Base-by-base conservation (phyloP, 1,284 basidiomycete genomes). In the Heterobasidion occidentale region DNA sequence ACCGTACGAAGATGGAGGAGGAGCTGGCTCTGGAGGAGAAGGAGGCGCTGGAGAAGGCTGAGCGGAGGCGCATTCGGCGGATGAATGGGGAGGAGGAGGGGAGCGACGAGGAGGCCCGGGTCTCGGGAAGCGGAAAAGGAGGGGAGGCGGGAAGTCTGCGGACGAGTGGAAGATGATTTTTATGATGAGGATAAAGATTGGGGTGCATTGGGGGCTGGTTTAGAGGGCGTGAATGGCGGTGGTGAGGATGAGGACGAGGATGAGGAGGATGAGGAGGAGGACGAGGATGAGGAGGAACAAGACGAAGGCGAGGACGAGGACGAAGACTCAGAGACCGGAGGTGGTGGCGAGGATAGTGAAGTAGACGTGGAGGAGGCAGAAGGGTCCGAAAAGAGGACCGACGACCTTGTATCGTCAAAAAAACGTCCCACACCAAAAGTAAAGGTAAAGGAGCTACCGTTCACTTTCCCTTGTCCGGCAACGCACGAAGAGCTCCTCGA, bases 101-200 rank as follows among this genome's bases (percentile, higher is more conserved):
- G 44, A 81, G 78, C 59, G 81, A 80, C 15, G 84, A 86, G 50
- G 86, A 84, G 7, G 76, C 70, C 34, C 77, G 36, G 75, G 64
- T 56, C 64, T 64, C 54, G 62, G 59, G 36, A 70, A 70, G 62
- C 74, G 74, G 63, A 77, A 77, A 63, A 76, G 81, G 59, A 69
- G 76, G 19, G 15, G 15, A 38, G 47, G 47, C n/a, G 38, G 11
- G 64, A 68, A 79, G 61, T 83, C 83, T 65, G 80, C 79, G 38
- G 96, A 98, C 70, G 96, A 98, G 68, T 98, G 47, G 95, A 95
- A 14, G 95, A 98, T 66, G 95, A 98, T 70, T 96, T 94, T 58
- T 64, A 71, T 56, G 80, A 78, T 14, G 82, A 81, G 19, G 80
- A 77, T 15, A 73, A 66, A 8, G 87, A 53, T 65, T 84, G 19